Percentiles rank a stretch among this genome's conserved stretches.
phyloP scores from a whole-genome alignment of 2,329 filamentous ascomycete genomes.

The Colletotrichum lini region DNA sequence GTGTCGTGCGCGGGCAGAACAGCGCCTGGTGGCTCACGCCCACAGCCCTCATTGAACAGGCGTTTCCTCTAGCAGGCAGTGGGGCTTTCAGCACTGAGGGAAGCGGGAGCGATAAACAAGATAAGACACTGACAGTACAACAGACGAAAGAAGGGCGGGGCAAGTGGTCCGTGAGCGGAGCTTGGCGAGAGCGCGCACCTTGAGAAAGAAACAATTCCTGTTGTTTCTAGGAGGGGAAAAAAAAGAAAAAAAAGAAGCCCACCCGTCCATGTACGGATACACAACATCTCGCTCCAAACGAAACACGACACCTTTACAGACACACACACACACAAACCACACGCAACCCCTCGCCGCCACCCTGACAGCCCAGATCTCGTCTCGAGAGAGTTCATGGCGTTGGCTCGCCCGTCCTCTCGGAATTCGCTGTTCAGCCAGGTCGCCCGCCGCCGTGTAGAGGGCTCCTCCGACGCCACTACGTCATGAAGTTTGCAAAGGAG shows the following conservation, averaged over 20 bases:
- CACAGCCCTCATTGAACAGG: no score
- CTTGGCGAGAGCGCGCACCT: constrained; percentile 32
- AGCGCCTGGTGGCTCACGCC: no score
- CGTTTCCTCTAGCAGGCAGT: no score
- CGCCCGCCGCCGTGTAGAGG: constrained; percentile 15
- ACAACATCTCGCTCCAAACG: neutral
- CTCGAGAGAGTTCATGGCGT: constrained; percentile 29
- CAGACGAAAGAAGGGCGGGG: constrained; percentile 29
- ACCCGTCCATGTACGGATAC: constrained; percentile 1
- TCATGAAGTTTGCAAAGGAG: constrained; percentile 81
- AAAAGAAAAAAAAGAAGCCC: neutral
- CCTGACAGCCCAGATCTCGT: neutral
- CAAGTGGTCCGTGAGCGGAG: constrained; percentile 21
- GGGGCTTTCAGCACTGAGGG: neutral
- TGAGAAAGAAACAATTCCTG: constrained; percentile 21
- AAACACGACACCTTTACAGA: neutral
- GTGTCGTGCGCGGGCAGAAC: no score
- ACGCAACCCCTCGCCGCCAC: neutral
- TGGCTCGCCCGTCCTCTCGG: neutral
- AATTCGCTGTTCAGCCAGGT: constrained; percentile 2
- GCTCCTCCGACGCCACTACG: constrained; percentile 44
- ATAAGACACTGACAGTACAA: neutral
- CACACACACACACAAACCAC: no score
- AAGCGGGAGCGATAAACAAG: constrained; percentile 2
- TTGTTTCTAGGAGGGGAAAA: neutral